Conservation (phyloP, 1,139 yeast species). For the Yamadazyma friedrichii region DNA sequence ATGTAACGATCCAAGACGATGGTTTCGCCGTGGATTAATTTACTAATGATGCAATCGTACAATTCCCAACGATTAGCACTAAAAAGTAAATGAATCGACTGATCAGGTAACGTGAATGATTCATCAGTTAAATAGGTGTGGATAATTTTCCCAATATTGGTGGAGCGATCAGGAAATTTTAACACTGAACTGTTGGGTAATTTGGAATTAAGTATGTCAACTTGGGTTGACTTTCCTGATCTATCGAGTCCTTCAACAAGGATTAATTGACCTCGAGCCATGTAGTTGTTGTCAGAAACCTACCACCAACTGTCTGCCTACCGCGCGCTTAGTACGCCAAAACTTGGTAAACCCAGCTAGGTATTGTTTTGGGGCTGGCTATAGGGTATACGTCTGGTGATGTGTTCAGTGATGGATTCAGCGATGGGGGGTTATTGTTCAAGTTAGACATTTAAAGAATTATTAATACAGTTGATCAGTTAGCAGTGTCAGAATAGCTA, state of each 20-base stretch:
- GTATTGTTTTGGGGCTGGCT: too few relatives aligned
- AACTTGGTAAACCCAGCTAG: too few relatives aligned
- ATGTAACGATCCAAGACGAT: constrained; percentile 84
- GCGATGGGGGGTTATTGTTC: too few relatives aligned
- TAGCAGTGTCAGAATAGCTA: too few relatives aligned
- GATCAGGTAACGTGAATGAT: constrained; percentile 54
- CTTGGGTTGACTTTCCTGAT: constrained; percentile 93
- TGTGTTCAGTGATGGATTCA: too few relatives aligned
- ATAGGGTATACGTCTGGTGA: too few relatives aligned
- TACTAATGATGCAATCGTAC: constrained; percentile 43
- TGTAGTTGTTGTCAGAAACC: constrained; percentile 1
- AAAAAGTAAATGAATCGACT: constrained; percentile 82
- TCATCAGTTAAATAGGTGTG: constrained; percentile 65
- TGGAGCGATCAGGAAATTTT: constrained; percentile 86
- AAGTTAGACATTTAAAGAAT: too few relatives aligned
- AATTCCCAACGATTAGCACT: constrained; percentile 96
- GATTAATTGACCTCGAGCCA: constrained; percentile 64
- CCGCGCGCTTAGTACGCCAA: too few relatives aligned
- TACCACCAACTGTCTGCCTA: too few relatives aligned
- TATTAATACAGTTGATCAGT: too few relatives aligned
- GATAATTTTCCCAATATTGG: constrained; percentile 77
- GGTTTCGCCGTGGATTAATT: constrained; percentile 52
- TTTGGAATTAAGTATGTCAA: constrained; percentile 41
- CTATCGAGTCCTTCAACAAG: constrained; percentile 92
- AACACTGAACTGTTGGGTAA: constrained; percentile 48